Evolutionary conservation across 768 basidiomycete genomes (phyloP).

Genomic region (Mycena pura): DNA sequence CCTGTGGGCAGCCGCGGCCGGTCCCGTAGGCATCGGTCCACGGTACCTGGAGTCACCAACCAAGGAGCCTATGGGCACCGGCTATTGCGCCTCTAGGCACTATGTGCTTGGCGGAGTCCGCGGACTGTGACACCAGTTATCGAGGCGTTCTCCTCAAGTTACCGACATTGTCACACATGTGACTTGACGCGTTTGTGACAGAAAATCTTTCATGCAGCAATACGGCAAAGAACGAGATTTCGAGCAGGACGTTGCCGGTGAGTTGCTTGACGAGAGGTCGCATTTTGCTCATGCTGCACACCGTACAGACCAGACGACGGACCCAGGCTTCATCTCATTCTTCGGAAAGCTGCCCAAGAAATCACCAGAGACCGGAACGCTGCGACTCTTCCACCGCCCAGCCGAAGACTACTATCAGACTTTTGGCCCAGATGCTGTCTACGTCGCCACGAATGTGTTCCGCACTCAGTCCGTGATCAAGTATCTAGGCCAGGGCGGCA

Average conservation of each 20-base stretch:
- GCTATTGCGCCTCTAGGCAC: no score
- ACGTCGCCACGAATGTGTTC: constrained; percentile 82
- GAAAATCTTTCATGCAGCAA: constrained; percentile 14
- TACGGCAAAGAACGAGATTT: constrained; percentile 61
- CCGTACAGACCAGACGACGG: constrained; percentile 62
- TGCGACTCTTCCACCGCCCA: constrained; percentile 85
- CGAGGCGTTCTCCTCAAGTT: no score
- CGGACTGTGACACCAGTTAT: no score
- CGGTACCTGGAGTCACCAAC: no score
- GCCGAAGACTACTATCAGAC: constrained; percentile 76
- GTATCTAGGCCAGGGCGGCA: constrained; percentile 76
- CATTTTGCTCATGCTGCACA: background rate
- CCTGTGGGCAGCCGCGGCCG: no score
- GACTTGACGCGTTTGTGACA: constrained; percentile 16
- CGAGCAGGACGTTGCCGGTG: constrained; percentile 37
- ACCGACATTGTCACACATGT: no score
- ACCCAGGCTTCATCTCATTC: constrained; percentile 81
- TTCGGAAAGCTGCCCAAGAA: constrained; percentile 67
- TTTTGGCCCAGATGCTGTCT: constrained; percentile 89
- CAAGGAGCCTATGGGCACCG: no score
- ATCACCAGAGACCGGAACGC: constrained; percentile 77
- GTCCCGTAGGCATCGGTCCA: no score
- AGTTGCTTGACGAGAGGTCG: no score
- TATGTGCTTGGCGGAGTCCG: no score
- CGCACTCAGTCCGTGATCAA: constrained; percentile 93